Evolutionary conservation across 2,329 filamentous ascomycete species (phyloP).

Genomic region (Arachnomyces sp.): DNA sequence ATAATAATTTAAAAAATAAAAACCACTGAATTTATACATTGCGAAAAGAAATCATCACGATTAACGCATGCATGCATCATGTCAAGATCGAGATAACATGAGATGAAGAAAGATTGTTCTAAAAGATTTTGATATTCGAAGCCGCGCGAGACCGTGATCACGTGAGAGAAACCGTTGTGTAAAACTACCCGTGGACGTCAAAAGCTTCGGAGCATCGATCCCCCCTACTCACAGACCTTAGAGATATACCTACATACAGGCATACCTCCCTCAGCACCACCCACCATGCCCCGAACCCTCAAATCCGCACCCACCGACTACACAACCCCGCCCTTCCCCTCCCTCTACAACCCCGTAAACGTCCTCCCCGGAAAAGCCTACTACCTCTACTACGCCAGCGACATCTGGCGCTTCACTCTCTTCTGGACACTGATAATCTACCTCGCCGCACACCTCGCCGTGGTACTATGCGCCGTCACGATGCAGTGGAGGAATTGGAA

Average conservation of each 20-base stretch:
- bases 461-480: conserved; percentile 61
- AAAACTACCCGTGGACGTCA: no score
- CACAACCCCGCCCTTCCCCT: conserved; percentile 64
- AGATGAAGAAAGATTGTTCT: no score
- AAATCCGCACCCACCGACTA: conserved; percentile 51
- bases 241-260: conserved; percentile 16
- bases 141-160: no score
- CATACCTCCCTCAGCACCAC: no score
- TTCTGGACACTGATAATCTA: conserved; percentile 80
- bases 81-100: no score
- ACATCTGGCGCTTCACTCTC: conserved; percentile 82
- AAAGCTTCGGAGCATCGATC: no score
- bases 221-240: background rate
- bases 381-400: conserved; percentile 64
- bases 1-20: no score
- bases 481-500: conserved; percentile 52
- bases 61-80: no score
- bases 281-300: conserved; percentile 9
- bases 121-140: no score
- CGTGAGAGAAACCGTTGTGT: no score
- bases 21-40: no score
- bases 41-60: no score
- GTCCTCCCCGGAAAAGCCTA: conserved; percentile 47
- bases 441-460: conserved; percentile 63
- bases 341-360: conserved; percentile 66